Evolutionary conservation across 768 basidiomycete species (phyloP).

Genomic region (Strobilomyces echinocephalus): DNA sequence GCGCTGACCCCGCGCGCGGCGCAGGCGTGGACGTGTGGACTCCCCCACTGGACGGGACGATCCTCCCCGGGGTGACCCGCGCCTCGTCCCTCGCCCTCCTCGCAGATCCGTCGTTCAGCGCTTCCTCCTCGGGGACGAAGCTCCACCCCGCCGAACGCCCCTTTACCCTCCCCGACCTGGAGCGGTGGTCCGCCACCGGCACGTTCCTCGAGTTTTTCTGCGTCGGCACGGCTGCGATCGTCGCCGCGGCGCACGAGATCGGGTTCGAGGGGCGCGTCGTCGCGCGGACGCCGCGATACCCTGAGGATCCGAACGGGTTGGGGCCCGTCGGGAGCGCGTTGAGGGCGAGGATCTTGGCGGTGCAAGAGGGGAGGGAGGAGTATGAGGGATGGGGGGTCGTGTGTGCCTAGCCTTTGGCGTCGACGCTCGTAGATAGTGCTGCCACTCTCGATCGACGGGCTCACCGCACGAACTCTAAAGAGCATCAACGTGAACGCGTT

Average conservation of each 20-base stretch:
- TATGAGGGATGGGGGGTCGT: constrained; percentile 64
- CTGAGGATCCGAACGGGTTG: constrained; percentile 31
- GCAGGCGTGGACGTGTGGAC: constrained; percentile 71
- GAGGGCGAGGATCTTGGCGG: constrained; percentile 66
- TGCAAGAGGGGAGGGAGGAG: constrained; percentile 64
- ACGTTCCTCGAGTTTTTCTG: constrained; percentile 78
- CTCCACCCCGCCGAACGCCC: constrained; percentile 48
- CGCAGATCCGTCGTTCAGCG: constrained; percentile 28
- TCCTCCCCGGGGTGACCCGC: constrained; percentile 89
- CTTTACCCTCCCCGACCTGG: constrained; percentile 61
- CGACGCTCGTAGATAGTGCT: too few relatives aligned
- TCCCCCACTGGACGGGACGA: constrained; percentile 85
- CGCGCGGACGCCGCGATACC: constrained; percentile 55
- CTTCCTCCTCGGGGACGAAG: background rate
- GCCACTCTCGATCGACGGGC: too few relatives aligned
- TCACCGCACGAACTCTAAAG: too few relatives aligned
- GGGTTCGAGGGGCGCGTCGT: constrained; percentile 68
- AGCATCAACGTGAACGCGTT: too few relatives aligned
- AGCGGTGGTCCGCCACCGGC: constrained; percentile 49
- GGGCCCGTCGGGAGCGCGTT: constrained; percentile 64
- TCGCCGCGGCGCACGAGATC: constrained; percentile 66
- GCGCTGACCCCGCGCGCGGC: background rate
- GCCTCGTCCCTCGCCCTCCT: constrained; percentile 69
- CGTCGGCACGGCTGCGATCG: constrained; percentile 78
- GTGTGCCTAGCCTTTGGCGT: constrained; percentile 6